Percentiles rank a stretch among this genome's conserved stretches.
Evolutionary conservation across 2,329 filamentous ascomycete genomes (phyloP).

Genomic region (Fusarium fracticaudum): DNA sequence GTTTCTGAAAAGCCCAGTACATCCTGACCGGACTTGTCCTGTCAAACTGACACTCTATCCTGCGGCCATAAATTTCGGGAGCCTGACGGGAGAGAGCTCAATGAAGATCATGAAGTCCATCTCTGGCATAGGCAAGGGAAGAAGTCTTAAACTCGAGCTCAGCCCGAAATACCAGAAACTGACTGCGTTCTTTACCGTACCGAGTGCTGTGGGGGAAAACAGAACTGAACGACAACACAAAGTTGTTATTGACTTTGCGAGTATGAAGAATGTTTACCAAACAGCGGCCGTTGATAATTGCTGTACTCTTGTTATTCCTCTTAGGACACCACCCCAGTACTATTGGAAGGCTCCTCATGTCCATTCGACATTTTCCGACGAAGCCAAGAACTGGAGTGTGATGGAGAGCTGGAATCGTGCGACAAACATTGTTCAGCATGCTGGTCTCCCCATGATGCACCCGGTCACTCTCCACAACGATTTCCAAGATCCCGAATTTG

Average conservation of each 20-base stretch:
- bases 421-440: constrained; percentile 55
- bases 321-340: constrained; percentile 60
- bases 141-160: constrained; percentile 43
- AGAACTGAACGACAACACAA: constrained; percentile 48
- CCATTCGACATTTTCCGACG: constrained; percentile 46
- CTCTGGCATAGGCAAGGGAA: neutral
- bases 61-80: constrained; percentile 68
- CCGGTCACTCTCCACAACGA: constrained; percentile 53
- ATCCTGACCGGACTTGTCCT: constrained; percentile 40
- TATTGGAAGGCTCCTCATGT: constrained; percentile 52
- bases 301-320: constrained; percentile 57
- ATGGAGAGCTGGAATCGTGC: constrained; percentile 60
- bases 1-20: constrained; percentile 34
- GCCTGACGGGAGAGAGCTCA: constrained; percentile 60
- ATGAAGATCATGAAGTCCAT: constrained; percentile 68
- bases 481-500: constrained; percentile 47
- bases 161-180: constrained; percentile 45
- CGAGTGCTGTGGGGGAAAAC: constrained; percentile 13
- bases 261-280: constrained; percentile 57
- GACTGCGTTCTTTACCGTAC: constrained; percentile 45
- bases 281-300: constrained; percentile 35
- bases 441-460: constrained; percentile 44
- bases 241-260: constrained; percentile 55
- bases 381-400: constrained; percentile 50
- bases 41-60: constrained; percentile 54